Evolutionary conservation across 2,329 filamentous ascomycete genomes (phyloP), one percentile per base, ranked within the genome.

Genomic region (Thielaviopsis ethacetica): DNA sequence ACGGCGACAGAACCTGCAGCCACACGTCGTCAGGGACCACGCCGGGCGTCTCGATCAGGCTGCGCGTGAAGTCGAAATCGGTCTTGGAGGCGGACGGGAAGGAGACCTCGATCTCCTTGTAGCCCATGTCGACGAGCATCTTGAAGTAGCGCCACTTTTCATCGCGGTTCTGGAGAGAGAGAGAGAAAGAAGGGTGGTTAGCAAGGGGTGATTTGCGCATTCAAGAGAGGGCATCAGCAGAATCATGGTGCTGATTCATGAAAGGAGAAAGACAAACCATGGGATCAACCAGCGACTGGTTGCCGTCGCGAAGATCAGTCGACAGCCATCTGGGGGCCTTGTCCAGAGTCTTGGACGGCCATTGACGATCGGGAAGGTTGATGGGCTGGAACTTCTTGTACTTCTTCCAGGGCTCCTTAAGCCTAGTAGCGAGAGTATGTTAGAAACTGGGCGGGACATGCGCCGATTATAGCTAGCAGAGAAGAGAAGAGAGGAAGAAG

Each of bases 101-200:
- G 4, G 91, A 93, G 21, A 96, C 86, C 70, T 97, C 91, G 64
- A 97, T 96, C 73, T 97, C 91, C 74, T 96, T 97, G 79, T 94
- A 97, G 65, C 93, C 91, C 55, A 96, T 79, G 62, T 91, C 83
- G 67, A 85, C 82, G 58, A 97, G 82, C 89, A 95, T 94, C 73
- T 91, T 84, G 77, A 97, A 97, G 78, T 91, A 97, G 62, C 79
- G 77, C 82, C 86, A 93, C 75, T 97, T 97, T 76, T 96, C 90
- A 54, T 95, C 88, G 65, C 89, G 89, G 68, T 89, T 93, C 88
- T 93, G 66, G 63, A 55, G 19, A 58, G 50, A 12, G 44, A 53
- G 38, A 44, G 13, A 2, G 10, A 30, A 5, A 54, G 19, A 34
- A 19, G n/a, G 17, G 12, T 3, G 47, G 50, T 64, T 58, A 65